These are phyloP conservation scores for Tolypocladium capitatum DNA, from an alignment of 2,329 filamentous ascomycete genomes.

Conservation along the genomic window DNA sequence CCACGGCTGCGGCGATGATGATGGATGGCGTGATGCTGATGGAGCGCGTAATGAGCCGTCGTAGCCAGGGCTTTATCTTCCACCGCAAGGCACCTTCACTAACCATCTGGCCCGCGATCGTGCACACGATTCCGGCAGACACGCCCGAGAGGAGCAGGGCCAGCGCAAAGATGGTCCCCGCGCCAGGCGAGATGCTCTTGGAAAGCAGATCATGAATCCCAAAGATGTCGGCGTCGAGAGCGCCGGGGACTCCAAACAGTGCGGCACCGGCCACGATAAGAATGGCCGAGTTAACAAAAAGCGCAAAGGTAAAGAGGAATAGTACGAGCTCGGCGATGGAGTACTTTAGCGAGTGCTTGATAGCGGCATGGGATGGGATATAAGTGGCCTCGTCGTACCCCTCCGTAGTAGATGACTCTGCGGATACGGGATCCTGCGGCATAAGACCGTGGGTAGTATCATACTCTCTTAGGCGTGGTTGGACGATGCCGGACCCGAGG, in stretches of 20 bases:
- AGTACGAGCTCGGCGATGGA: constrained; percentile 57
- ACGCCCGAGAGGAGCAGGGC: constrained; percentile 69
- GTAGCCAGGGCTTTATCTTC: constrained; percentile 63
- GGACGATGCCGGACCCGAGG: constrained; percentile 56
- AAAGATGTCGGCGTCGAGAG: constrained; percentile 64
- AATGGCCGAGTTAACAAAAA: constrained; percentile 76
- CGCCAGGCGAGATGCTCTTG: constrained; percentile 54
- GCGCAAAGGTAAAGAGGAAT: constrained; percentile 67
- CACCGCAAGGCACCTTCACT: constrained; percentile 70
- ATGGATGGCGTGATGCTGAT: constrained; percentile 75
- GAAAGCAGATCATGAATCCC: constrained; percentile 65
- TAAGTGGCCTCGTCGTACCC: constrained; percentile 43
- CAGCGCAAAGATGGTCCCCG: constrained; percentile 70
- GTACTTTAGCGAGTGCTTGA: constrained; percentile 59
- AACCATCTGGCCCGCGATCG: constrained; percentile 82
- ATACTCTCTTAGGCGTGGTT: constrained; percentile 53
- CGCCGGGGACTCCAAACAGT: constrained; percentile 49
- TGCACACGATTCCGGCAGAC: constrained; percentile 76
- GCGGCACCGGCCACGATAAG: constrained; percentile 71
- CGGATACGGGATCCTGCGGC: constrained; percentile 18
- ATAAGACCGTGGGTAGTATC: constrained; percentile 43
- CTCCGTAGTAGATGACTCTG: constrained; percentile 4
- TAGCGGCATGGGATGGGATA: constrained; percentile 56
- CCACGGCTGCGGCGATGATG: constrained; percentile 69
- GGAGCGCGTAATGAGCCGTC: constrained; percentile 61